Evolutionary conservation across 495 filamentous ascomycete genomes (phyloP).

Genomic region (Trichoderma asperelloides): DNA sequence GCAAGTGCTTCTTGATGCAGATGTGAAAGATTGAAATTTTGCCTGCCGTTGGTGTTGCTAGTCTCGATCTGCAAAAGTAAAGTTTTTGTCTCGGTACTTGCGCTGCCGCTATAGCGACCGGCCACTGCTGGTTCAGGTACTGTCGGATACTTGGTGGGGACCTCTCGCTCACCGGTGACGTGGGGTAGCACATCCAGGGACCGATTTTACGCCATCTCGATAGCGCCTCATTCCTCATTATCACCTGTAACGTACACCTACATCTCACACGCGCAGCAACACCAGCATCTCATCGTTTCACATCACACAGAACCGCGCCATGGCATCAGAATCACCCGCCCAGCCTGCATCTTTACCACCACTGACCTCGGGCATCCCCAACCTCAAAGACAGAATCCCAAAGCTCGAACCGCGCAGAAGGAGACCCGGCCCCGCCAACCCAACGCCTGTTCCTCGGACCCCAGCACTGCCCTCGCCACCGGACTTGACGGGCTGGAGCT

Average conservation of each 20-base stretch:
- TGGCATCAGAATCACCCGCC: slow-evolving; percentile 4
- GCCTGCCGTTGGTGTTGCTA: not conserved
- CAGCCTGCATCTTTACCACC: not conserved
- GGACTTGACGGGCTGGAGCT: slow-evolving; percentile 41
- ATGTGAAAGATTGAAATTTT: slow-evolving; percentile 2
- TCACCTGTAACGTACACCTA: slow-evolving; percentile 10
- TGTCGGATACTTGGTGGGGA: not conserved
- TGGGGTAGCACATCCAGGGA: slow-evolving; percentile 3
- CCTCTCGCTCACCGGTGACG: not conserved
- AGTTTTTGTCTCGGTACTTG: not conserved
- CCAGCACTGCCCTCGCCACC: slow-evolving; percentile 63
- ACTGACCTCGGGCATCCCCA: slow-evolving; percentile 38
- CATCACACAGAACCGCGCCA: not conserved
- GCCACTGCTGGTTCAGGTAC: not conserved
- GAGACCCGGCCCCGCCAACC: slow-evolving; percentile 42
- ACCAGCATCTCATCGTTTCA: not conserved
- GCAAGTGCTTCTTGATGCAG: not conserved
- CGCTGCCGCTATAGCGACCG: not conserved
- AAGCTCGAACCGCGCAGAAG: slow-evolving; percentile 57
- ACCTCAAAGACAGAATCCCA: slow-evolving; percentile 55
- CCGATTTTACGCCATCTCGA: not conserved
- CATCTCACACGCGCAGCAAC: not conserved
- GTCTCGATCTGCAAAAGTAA: slow-evolving; percentile 2
- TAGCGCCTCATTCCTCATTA: not conserved
- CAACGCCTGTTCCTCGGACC: slow-evolving; percentile 60